Evolutionary conservation across 2,329 filamentous ascomycete species (phyloP).

Genomic region (Xylariaceae sp.): DNA sequence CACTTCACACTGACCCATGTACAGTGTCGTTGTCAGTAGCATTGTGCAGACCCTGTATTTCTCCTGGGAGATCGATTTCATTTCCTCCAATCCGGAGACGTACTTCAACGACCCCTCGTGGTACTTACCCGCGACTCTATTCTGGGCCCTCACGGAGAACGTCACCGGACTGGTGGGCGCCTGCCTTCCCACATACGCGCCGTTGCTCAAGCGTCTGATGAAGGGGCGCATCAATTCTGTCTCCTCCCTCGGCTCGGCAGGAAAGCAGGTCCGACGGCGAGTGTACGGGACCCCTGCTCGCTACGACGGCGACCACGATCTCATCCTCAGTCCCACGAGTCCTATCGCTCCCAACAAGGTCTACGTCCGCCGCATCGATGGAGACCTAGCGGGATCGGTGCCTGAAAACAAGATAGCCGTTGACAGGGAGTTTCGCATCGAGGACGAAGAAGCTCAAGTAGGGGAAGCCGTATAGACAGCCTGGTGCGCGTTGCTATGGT

Average conservation of each 20-base stretch:
- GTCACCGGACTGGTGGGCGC: slow-evolving; percentile 9
- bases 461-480: no score
- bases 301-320: no score
- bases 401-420: not conserved
- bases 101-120: slow-evolving; percentile 11
- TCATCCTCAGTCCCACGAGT: not conserved
- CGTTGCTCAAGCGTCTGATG: slow-evolving; percentile 1
- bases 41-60: not conserved
- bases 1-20: not conserved
- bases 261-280: not conserved
- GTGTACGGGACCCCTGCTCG: no score
- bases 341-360: not conserved
- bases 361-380: not conserved
- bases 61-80: slow-evolving; percentile 6
- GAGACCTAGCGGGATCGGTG: not conserved
- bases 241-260: not conserved
- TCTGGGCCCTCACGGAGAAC: slow-evolving; percentile 15
- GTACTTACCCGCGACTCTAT: slow-evolving; percentile 9
- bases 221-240: not conserved
- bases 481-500: no score
- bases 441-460: no score
- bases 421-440: not conserved
- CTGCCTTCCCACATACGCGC: slow-evolving; percentile 10
- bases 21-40: slow-evolving; percentile 2
- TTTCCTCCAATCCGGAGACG: slow-evolving; percentile 1